A percentile compares a stretch with the other conserved stretches of the same genome.
phyloP scores from a whole-genome alignment of 352 stramenopile genomes.

The Globisporangium paroecandrum region DNA sequence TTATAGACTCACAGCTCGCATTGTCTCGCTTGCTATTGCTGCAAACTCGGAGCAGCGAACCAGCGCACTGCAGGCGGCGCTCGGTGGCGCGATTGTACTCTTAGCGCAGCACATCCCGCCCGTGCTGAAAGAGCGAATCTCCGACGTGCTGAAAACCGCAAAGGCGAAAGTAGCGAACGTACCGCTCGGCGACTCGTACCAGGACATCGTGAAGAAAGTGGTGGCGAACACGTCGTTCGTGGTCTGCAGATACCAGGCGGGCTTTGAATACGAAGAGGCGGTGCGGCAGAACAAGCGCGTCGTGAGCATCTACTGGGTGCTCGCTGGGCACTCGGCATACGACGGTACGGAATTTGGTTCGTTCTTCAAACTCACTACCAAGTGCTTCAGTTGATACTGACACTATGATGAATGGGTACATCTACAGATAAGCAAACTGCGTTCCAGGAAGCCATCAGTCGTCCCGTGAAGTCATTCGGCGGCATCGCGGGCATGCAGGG shows the following conservation, averaged over 20 bases:
- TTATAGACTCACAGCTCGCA: background rate
- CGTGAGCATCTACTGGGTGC: constrained; percentile 80
- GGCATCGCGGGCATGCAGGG: constrained; percentile 73
- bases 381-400: background rate
- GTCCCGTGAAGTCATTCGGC: constrained; percentile 58
- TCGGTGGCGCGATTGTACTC: constrained; percentile 63
- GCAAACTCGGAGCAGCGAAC: constrained; percentile 31
- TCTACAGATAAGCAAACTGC: constrained; percentile 18
- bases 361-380: background rate
- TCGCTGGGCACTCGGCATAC: constrained; percentile 43
- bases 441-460: constrained; percentile 54
- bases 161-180: constrained; percentile 83
- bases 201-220: constrained; percentile 75
- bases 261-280: constrained; percentile 80
- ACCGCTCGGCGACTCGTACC: constrained; percentile 59
- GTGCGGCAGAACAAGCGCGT: constrained; percentile 64
- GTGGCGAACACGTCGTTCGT: constrained; percentile 79
- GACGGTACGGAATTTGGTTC: constrained; percentile 10
- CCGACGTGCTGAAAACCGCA: constrained; percentile 59
- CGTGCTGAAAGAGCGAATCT: constrained; percentile 55
- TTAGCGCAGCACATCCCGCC: constrained; percentile 74
- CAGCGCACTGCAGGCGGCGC: constrained; percentile 42
- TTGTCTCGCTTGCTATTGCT: background rate
- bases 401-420: background rate
- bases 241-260: constrained; percentile 75